These are phyloP conservation scores for Sporothrix schenckii DNA, from an alignment of 2,329 filamentous ascomycete genomes.

Conservation along the genomic window DNA sequence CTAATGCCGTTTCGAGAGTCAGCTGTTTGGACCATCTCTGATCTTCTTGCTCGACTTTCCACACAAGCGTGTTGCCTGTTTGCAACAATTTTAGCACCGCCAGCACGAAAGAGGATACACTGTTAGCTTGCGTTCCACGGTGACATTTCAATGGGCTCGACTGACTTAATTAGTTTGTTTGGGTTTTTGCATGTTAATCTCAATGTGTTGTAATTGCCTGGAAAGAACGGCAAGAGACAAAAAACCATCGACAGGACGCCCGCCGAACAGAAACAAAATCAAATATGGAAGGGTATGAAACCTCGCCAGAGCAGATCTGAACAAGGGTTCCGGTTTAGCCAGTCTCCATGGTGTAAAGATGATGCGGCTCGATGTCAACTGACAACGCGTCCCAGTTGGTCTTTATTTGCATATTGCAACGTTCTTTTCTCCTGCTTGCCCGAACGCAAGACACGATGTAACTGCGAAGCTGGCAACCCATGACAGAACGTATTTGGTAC, in stretches of 20 bases:
- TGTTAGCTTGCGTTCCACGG: not conserved
- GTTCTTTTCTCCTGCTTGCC: conserved; percentile 6
- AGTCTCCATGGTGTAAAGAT: not conserved
- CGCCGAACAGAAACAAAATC: conserved; percentile 16
- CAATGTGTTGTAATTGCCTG: not conserved
- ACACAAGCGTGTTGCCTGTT: not conserved
- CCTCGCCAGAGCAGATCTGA: conserved; percentile 4
- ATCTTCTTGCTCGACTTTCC: not conserved
- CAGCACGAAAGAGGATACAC: not conserved
- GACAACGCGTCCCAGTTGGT: not conserved
- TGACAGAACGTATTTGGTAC: conserved; percentile 14
- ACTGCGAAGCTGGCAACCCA: conserved; percentile 7
- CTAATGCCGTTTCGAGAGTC: not conserved
- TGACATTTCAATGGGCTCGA: not conserved
- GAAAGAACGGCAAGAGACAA: conserved; percentile 7
- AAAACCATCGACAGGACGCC: not conserved
- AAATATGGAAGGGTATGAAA: conserved; percentile 26
- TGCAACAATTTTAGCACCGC: not conserved
- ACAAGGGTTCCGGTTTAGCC: not conserved
- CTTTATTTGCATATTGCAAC: not conserved
- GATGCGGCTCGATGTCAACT: not conserved
- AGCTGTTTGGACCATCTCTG: not conserved
- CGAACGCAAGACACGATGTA: conserved; percentile 22
- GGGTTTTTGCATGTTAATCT: not conserved
- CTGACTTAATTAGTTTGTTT: not conserved